Percentiles rank a stretch among this genome's conserved stretches.
Conservation (phyloP, 805 yeast genomes). For the Candida palmyrensis region DNA sequence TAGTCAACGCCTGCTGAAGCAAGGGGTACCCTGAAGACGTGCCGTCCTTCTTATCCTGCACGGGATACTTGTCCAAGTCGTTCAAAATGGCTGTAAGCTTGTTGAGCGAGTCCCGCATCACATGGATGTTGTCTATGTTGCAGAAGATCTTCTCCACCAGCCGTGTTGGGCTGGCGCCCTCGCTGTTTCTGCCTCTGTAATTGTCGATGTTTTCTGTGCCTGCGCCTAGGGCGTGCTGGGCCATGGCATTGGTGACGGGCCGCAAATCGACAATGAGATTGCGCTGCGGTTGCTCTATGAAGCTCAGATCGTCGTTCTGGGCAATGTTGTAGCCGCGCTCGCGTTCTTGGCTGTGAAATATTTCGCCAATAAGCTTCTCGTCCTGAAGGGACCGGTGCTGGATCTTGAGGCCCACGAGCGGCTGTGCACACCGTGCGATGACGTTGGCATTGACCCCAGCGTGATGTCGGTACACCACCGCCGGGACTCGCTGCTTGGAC, state of each 20-base stretch:
- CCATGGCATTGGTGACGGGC: slow-evolving; percentile 92
- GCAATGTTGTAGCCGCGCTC: slow-evolving; percentile 17
- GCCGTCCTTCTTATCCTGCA: slow-evolving; percentile 9
- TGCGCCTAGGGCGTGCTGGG: slow-evolving; percentile 96
- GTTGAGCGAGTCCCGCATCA: slow-evolving; percentile 79
- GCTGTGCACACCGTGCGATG: slow-evolving; percentile 88
- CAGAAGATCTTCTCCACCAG: slow-evolving; percentile 68
- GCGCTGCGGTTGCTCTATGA: slow-evolving; percentile 31
- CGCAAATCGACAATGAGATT: slow-evolving; percentile 85
- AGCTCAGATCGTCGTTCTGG: slow-evolving; percentile 9
- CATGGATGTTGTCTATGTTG: slow-evolving; percentile 94
- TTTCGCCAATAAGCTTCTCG: slow-evolving; percentile 72
- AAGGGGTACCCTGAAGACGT: slow-evolving; percentile 15
- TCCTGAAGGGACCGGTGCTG: slow-evolving; percentile 88
- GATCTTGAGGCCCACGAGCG: slow-evolving; percentile 76
- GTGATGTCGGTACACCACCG: slow-evolving; percentile 68
- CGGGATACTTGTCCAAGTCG: slow-evolving; percentile 60
- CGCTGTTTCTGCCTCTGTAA: slow-evolving; percentile 43
- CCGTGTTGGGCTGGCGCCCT: slow-evolving; percentile 8
- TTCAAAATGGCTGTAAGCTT: slow-evolving; percentile 58
- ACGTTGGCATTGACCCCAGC: slow-evolving; percentile 57
- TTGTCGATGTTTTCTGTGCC: slow-evolving; percentile 93
- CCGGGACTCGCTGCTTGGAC: slow-evolving; percentile 82
- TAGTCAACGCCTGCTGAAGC: slow-evolving; percentile 48
- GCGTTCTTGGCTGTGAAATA: slow-evolving; percentile 54